Evolutionary conservation across 2,329 filamentous ascomycete species (phyloP), one percentile per base, ranked within the genome.

Genomic region (Myriosclerotinia scirpicola): DNA sequence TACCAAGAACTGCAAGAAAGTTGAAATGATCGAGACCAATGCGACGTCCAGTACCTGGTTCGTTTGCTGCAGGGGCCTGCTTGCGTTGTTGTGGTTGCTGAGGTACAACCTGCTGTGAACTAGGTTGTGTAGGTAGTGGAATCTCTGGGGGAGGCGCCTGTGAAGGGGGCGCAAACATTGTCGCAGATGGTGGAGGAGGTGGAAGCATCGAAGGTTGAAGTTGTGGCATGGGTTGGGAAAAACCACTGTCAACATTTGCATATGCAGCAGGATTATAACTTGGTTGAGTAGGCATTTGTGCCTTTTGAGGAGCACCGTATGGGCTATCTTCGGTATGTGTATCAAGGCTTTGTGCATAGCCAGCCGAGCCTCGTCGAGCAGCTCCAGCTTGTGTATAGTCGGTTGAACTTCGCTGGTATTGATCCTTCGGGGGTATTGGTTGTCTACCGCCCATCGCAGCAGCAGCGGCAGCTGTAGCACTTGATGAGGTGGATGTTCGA

Each of bases 11-110:
- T 71, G 96, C 94, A 71, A 99, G 84, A 85, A 99, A 99, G 78
- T 99, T 99, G 84, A 99, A 99, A 80, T 99, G 93, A 77, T 99
- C 96, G 55, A 99, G 83, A 22, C 95, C 95, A 76, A 99, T 98
- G 64, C 94, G 87, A 75, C 90, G 86, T 42, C 91, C 91, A 67
- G 89, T 92, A 52, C 91, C 90, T 3, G 86, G 82, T 67, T 89
- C 83, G 69, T 87, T 91, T 30, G 90, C 90, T 56, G 87, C 81
- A n/a, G 90, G 90, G 44, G 90, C 81, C 36, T 87, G 82, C 79
- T 89, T 90, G 63, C 75, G 82, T 72, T 65, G 63, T 26, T 52
- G 59, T 20, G 58, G 75, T 22, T 70, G 75, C 22, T 70, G 69
- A 40, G 70, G 73, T 62, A 72, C 76, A 68, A 75, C 78, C 50